Evolutionary conservation across 768 basidiomycete genomes (phyloP), one percentile per base, ranked within the genome.

Genomic region (Pleurotus tuber-regium): DNA sequence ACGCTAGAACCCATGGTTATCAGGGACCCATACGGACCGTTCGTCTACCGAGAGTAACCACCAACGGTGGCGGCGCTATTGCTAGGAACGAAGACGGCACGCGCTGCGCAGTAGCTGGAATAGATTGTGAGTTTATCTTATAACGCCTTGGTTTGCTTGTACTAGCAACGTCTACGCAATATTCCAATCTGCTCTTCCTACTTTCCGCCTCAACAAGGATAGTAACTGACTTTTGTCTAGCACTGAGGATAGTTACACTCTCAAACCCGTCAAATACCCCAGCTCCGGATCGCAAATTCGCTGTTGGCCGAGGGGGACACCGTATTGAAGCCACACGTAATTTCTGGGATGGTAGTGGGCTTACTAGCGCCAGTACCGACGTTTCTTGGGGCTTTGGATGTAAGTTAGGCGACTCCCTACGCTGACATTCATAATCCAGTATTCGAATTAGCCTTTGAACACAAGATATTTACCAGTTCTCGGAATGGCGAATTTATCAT

Each of bases 401-500:
- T 87, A 53, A 51, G 81, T 72, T 21, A 30, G 23, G 51, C 47
- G 24, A 29, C 35, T 35, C 5, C 40, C 36, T 19, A 18, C 35
- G 10, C 47, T 4, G 31, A 30, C 12, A 10, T 43, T 47, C 25
- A 24, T 56, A 1, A 49, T 30, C 51, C 25, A 36, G 9, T 14
- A 8, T 9, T n/a, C 43, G 54, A 8, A 16, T 36, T 55, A 91
- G 89, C 65, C 9, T 89, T 82, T 67, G 82, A 71, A 63, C 82
- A 84, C 65, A 92, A 91, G 68, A 80, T 91, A 43, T 65, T 92
- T 18, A 91, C 89, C 2, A 89, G 88, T 60, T 87, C 87, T 1
- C 72, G 86, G 12, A 91, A 89, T 56, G 89, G 89, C 1, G 89
- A 91, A 48, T 76, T 92, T 30, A 86, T 90, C 25, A 79, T 90